Conservation (phyloP, 2,329 filamentous ascomycete genomes). For the Shiraia bambusicola region DNA sequence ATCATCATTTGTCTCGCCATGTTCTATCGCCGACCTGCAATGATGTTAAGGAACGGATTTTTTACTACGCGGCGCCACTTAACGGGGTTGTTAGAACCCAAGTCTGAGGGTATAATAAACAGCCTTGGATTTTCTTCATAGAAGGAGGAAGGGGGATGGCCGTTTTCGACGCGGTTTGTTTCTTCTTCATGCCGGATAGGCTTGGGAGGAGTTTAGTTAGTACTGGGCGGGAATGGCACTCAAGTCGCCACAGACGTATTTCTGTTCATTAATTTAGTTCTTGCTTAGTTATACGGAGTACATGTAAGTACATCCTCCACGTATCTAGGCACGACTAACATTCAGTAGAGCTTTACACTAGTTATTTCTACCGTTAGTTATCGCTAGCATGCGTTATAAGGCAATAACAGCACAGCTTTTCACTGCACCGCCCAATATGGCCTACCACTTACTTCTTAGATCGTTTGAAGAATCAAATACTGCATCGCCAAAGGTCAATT, state of each 20-base stretch:
- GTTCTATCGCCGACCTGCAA: slow-evolving; percentile 46
- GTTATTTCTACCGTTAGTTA: slow-evolving; percentile 46
- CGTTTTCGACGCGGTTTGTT: slow-evolving; percentile 47
- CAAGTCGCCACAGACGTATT: slow-evolving; percentile 39
- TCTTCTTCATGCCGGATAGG: slow-evolving; percentile 57
- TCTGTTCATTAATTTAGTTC: slow-evolving; percentile 43
- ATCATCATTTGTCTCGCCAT: slow-evolving; percentile 48
- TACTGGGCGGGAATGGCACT: slow-evolving; percentile 43
- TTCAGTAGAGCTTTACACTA: slow-evolving; percentile 33
- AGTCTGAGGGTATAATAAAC: slow-evolving; percentile 41
- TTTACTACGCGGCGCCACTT: slow-evolving; percentile 43
- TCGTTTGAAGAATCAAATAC: slow-evolving; percentile 41
- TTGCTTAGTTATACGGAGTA: slow-evolving; percentile 49
- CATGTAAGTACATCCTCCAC: slow-evolving; percentile 28
- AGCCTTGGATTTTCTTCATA: slow-evolving; percentile 35
- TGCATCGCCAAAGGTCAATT: slow-evolving; percentile 54
- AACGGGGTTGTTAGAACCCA: slow-evolving; percentile 47
- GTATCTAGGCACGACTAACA: slow-evolving; percentile 5
- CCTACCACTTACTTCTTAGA: slow-evolving; percentile 51
- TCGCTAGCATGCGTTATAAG: slow-evolving; percentile 42
- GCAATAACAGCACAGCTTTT: slow-evolving; percentile 44
- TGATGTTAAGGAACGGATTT: slow-evolving; percentile 46
- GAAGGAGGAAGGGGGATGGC: slow-evolving; percentile 35
- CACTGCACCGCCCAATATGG: slow-evolving; percentile 48
- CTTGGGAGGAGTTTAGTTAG: slow-evolving; percentile 46